Conservation (phyloP, 106 monocot species). For the Amphibolis antarctica region DNA sequence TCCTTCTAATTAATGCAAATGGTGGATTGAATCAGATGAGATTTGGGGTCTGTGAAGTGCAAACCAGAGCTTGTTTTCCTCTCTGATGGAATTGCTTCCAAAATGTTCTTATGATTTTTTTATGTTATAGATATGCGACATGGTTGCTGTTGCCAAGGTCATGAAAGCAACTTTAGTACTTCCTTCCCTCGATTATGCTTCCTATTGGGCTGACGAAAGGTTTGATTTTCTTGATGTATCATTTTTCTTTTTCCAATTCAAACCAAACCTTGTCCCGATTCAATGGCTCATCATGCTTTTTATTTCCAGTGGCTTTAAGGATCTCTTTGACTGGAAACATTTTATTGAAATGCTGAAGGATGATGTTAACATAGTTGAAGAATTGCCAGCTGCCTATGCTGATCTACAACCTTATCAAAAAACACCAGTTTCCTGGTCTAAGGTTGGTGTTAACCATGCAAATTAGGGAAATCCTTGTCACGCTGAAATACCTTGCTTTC, state of each 20-base stretch:
- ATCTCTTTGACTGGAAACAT: constrained; percentile 94
- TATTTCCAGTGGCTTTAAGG: constrained; percentile 71
- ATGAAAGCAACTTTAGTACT: constrained; percentile 91
- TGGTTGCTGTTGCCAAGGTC: constrained; percentile 97
- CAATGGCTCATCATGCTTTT: constrained; percentile 1
- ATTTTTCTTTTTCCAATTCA: background rate
- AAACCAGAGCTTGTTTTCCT: constrained; percentile 10
- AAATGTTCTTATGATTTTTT: constrained; percentile 21
- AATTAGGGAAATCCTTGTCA: background rate
- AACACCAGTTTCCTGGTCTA: constrained; percentile 94
- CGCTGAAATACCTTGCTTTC: background rate
- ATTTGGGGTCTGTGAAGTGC: constrained; percentile 96
- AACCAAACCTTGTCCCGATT: background rate
- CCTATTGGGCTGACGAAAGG: constrained; percentile 97
- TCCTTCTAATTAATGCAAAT: constrained; percentile 89
- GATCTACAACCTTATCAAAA: constrained; percentile 46
- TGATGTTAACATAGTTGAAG: constrained; percentile 69
- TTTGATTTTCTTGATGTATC: constrained; percentile 4
- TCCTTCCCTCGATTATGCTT: constrained; percentile 88
- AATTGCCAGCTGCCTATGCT: constrained; percentile 41
- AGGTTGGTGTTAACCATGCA: constrained; percentile 28
- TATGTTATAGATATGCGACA: constrained; percentile 93
- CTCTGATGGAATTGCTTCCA: constrained; percentile 1
- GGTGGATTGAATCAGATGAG: constrained; percentile 99
- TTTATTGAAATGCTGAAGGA: constrained; percentile 85